Percentiles rank a stretch among this genome's conserved stretches.
Evolutionary conservation across 257 asterid genomes (phyloP).

Genomic region (Nicotiana tomentosiformis): DNA sequence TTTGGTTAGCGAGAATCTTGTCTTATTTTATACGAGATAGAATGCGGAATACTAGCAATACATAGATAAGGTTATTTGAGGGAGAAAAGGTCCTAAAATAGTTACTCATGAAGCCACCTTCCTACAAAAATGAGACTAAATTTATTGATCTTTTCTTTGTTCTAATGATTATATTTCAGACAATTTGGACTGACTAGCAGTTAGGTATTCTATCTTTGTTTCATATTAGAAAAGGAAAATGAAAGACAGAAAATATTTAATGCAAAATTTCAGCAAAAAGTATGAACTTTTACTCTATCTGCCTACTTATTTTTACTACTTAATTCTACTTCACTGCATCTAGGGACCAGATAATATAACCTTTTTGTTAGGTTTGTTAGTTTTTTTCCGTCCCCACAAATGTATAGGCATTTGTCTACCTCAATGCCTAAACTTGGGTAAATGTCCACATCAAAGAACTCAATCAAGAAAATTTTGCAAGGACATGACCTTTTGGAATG

Average conservation of each 20-base stretch:
- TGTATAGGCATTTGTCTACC: background rate
- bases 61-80: background rate
- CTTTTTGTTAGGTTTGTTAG: slow-evolving; percentile 1
- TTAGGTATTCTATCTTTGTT: background rate
- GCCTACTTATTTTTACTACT: background rate
- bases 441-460: background rate
- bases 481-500: background rate
- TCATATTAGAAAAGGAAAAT: background rate
- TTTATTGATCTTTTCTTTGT: background rate
- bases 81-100: background rate
- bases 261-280: background rate
- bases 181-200: background rate
- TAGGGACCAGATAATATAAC: background rate
- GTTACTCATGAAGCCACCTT: background rate
- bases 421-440: background rate
- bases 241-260: background rate
- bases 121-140: background rate
- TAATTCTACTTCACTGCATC: background rate
- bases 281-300: background rate
- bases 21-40: too few species aligned
- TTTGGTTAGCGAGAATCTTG: too few species aligned
- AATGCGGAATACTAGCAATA: too few species aligned
- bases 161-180: background rate
- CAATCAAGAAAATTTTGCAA: background rate
- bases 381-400: background rate